Evolutionary conservation across 2,329 filamentous ascomycete genomes (phyloP), one percentile per base, ranked within the genome.

Genomic region (Teratosphaeriaceae sp.): DNA sequence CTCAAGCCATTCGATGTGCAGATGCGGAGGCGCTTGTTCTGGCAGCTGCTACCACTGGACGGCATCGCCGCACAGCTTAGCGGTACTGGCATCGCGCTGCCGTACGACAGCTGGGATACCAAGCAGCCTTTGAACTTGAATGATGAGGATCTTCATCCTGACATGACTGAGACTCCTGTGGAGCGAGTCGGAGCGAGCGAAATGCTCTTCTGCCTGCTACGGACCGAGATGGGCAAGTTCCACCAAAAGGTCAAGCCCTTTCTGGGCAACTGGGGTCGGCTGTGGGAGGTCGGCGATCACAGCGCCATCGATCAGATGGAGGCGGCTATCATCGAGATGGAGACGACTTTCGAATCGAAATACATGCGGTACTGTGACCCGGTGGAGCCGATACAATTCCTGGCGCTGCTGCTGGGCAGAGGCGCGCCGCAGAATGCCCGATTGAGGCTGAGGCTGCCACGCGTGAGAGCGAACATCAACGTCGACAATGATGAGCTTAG

Each of bases 11-110:
- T 76, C 48, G 72, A 81, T 44, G 69, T 70, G 2, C 75, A 82
- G 59, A 72, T 81, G 62, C 71, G 79, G 16, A 71, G 79, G 7
- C 70, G 80, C 2, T 56, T 82, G 0, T 83, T 79, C 74, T 77
- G 76, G 65, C 76, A 81, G 49, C 70, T 83, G n/a, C 59, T 79
- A 22, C 69, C 79, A n/a, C 66, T 82, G 2, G 80, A 84, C 49
- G 56, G 55, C 4, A 44, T 59, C 11, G 52, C 57, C 21, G 56
- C 50, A 13, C 56, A 60, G 23, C 48, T 63, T 3, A 56, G 54
- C 27, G 60, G 60, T 3, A 57, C 55, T 11, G 56, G 56, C 11
- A 58, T 60, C 6, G 49, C 55, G 6, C 49, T 58, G 1, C 34
- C 52, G 8, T 48, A 49, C 5, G 55, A 57, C 26, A 51, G 50